These are phyloP conservation scores for Biancaea sappan DNA, from an alignment of 306 rosid species.

Conservation along the genomic window DNA sequence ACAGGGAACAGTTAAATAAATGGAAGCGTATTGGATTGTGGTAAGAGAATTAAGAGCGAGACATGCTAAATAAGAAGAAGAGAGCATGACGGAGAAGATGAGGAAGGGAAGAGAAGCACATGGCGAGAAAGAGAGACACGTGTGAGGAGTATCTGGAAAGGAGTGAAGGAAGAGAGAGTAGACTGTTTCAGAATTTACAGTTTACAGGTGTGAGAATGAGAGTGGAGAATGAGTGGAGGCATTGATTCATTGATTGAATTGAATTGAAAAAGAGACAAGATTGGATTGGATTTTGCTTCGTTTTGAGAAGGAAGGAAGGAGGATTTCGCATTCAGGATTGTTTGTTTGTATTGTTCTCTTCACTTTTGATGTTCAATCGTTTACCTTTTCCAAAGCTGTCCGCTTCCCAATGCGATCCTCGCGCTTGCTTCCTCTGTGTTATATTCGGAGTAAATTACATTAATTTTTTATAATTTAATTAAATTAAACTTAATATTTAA, in stretches of 20 bases:
- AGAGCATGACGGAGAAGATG: conserved; percentile 11
- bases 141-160: conserved; percentile 27
- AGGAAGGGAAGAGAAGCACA: conserved; percentile 37
- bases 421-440: conserved; percentile 21
- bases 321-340: not conserved
- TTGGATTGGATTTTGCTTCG: not conserved
- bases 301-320: not conserved
- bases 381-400: conserved; percentile 40
- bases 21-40: not conserved
- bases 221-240: not conserved
- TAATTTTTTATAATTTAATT: too few species aligned
- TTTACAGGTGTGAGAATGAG: not conserved
- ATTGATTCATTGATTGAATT: too few species aligned
- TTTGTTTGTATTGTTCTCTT: not conserved
- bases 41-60: not conserved
- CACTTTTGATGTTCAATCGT: not conserved
- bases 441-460: too few species aligned
- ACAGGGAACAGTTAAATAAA: conserved; percentile 20
- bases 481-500: too few species aligned
- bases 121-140: conserved; percentile 53
- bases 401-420: conserved; percentile 55
- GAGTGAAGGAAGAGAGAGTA: not conserved
- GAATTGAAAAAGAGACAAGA: not conserved
- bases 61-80: conserved; percentile 19
- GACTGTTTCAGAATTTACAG: too few species aligned